These are phyloP conservation scores for Scutellaria minor DNA, from an alignment of 257 asterid species.

Conservation along the genomic window DNA sequence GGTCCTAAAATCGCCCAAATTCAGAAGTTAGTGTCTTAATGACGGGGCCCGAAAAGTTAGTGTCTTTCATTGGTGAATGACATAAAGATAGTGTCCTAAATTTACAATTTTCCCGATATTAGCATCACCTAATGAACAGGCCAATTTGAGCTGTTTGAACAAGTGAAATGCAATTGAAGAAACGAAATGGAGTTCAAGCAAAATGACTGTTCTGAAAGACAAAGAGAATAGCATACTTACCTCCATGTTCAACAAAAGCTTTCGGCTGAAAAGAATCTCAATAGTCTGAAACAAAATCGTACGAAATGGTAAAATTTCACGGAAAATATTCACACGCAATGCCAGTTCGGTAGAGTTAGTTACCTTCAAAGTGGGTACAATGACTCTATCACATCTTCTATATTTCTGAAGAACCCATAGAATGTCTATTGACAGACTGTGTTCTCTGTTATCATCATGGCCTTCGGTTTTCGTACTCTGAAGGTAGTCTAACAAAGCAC, in stretches of 20 bases:
- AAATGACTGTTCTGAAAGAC: slow-evolving; percentile 1
- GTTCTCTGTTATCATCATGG: slow-evolving; percentile 48
- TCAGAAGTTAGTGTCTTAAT: no score
- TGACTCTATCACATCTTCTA: slow-evolving; percentile 79
- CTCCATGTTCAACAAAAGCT: slow-evolving; percentile 77
- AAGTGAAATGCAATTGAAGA: background rate
- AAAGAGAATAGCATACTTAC: slow-evolving; percentile 56
- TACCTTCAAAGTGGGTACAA: slow-evolving; percentile 87
- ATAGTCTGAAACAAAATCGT: slow-evolving; percentile 69
- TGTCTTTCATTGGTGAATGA: no score
- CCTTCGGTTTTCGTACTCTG: slow-evolving; percentile 53
- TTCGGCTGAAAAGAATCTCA: slow-evolving; percentile 89
- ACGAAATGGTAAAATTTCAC: slow-evolving; percentile 27
- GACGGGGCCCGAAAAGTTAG: no score
- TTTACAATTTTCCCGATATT: no score
- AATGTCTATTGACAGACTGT: slow-evolving; percentile 65
- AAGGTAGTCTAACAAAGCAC: slow-evolving; percentile 78
- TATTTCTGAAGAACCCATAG: slow-evolving; percentile 82
- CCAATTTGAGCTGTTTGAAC: background rate
- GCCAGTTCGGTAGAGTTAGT: slow-evolving; percentile 27
- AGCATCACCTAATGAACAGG: background rate
- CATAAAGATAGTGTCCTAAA: no score
- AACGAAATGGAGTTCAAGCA: slow-evolving; percentile 1
- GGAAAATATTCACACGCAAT: background rate
- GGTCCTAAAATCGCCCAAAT: no score